Base-by-base conservation (phyloP, 805 yeast species). In the Kregervanrija delftensis region DNA sequence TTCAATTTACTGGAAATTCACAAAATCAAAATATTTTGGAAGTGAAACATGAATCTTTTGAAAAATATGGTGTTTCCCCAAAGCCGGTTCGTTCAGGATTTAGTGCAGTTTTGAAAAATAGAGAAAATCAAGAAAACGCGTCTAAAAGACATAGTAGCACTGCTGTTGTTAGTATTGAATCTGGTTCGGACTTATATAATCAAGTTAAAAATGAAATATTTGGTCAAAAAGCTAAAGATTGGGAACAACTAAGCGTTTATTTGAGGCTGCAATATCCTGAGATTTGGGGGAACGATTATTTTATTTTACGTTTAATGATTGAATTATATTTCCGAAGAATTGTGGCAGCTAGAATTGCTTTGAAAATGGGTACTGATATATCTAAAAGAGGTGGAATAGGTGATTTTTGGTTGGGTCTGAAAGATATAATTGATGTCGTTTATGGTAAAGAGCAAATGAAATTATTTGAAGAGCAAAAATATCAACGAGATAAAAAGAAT, bases 401-500 rank as follows among this genome's bases (percentile, higher is more conserved):
- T 22, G 59, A 59, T 5, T 59, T 60, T 30, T 59, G 62, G 43
- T 52, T 57, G 2, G 76, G 74, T 3, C 64, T 81, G 48, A 61
- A 71, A 35, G 76, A 75, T 47, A 62, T 83, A 56, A 81, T 81
- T 13, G 71, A 73, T 37, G 62, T 81, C 17, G 72, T 83, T 35
- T 77, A 66, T 31, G 74, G 75, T 6, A 59, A 60, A 15, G 58
- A 57, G 3, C 62, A 59, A 34, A 42, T 51, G 15, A 17, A 39
- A 1, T 49, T 58, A 33, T 57, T 60, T 47, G 42, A 45, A 17
- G 55, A 52, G 16, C 62, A 59, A 35, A 40, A 22, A 8, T 22
- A 22, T 22, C 28, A 22, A 6, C 4, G 28, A 22, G 28, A 22
- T 22, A 22, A 22, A 22, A 22, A 6, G 8, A 6, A 22, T 6